Evolutionary conservation across 495 filamentous ascomycete genomes (phyloP).

Genomic region (Neurospora sublineolata): DNA sequence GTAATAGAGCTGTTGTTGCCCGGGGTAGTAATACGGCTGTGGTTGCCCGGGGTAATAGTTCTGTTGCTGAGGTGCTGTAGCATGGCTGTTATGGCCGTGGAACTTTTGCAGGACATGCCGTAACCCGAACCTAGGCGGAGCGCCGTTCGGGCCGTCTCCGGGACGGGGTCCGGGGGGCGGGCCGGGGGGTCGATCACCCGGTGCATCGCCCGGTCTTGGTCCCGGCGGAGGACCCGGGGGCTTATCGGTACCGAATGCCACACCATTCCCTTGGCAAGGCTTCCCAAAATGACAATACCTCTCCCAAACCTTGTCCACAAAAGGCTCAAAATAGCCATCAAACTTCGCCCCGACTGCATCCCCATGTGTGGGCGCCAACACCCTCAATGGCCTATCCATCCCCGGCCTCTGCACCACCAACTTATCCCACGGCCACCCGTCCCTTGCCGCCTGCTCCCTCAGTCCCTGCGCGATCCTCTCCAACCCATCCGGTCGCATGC

Average conservation of each 20-base stretch:
- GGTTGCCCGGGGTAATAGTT: background rate
- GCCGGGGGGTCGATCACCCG: background rate
- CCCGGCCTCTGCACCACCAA: slow-evolving; percentile 47
- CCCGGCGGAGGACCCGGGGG: background rate
- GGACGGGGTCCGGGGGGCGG: background rate
- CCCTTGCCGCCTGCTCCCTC: slow-evolving; percentile 39
- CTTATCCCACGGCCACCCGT: slow-evolving; percentile 54
- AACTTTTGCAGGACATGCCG: background rate
- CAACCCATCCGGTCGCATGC: slow-evolving; percentile 50
- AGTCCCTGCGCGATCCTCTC: slow-evolving; percentile 44
- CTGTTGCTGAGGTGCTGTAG: background rate
- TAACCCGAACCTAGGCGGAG: background rate
- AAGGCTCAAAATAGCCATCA: slow-evolving; percentile 50
- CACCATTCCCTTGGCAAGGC: background rate
- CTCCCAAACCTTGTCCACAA: slow-evolving; percentile 53
- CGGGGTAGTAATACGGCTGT: background rate
- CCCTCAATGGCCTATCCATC: slow-evolving; percentile 35
- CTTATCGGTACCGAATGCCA: background rate
- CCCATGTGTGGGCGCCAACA: slow-evolving; percentile 55
- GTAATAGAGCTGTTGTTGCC: too few species aligned
- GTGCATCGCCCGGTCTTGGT: background rate
- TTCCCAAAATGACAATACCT: slow-evolving; percentile 6
- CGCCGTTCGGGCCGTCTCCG: background rate
- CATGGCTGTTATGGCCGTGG: slow-evolving; percentile 1
- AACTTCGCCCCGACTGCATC: slow-evolving; percentile 47